phyloP scores from a whole-genome alignment of 2,329 filamentous ascomycete genomes.

The Boeremia exigua region DNA sequence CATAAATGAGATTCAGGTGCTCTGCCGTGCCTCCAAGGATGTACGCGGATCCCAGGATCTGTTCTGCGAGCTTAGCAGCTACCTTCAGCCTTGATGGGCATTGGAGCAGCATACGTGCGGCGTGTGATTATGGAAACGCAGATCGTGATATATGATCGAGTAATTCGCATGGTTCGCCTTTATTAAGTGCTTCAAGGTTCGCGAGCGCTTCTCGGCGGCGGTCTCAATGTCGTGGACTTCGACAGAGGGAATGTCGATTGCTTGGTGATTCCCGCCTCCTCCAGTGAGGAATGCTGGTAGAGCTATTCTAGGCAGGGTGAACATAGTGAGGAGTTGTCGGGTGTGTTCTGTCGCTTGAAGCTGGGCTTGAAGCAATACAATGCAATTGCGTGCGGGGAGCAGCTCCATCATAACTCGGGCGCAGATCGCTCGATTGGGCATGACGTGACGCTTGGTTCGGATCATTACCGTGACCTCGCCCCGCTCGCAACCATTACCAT shows the following conservation, averaged over 20 bases:
- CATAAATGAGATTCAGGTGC: slow-evolving; percentile 82
- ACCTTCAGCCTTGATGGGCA: slow-evolving; percentile 26
- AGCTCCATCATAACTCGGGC: slow-evolving; percentile 15
- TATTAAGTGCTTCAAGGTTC: slow-evolving; percentile 87
- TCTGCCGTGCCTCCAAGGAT: slow-evolving; percentile 76
- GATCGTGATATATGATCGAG: slow-evolving; percentile 77
- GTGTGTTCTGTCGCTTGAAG: slow-evolving; percentile 4
- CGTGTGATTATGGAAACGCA: slow-evolving; percentile 81
- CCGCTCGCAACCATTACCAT: slow-evolving; percentile 23
- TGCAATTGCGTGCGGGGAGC: slow-evolving; percentile 24
- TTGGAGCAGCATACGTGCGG: slow-evolving; percentile 65
- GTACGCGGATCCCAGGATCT: slow-evolving; percentile 83
- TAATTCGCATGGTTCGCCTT: slow-evolving; percentile 92
- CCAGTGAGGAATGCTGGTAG: slow-evolving; percentile 29
- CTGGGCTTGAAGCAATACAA: slow-evolving; percentile 1
- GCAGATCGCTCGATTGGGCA: slow-evolving; percentile 30
- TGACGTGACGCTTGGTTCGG: slow-evolving; percentile 26
- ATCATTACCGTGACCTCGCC: slow-evolving; percentile 4
- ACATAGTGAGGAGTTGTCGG: slow-evolving; percentile 24
- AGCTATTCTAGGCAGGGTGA: slow-evolving; percentile 30
- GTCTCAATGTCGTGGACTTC: slow-evolving; percentile 81
- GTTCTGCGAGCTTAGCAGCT: slow-evolving; percentile 38
- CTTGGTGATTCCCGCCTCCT: slow-evolving; percentile 27
- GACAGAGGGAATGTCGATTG: slow-evolving; percentile 67
- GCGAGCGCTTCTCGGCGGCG: slow-evolving; percentile 75